Evolutionary conservation across 2,329 filamentous ascomycete genomes (phyloP).

Genomic region (Phoma sp.): DNA sequence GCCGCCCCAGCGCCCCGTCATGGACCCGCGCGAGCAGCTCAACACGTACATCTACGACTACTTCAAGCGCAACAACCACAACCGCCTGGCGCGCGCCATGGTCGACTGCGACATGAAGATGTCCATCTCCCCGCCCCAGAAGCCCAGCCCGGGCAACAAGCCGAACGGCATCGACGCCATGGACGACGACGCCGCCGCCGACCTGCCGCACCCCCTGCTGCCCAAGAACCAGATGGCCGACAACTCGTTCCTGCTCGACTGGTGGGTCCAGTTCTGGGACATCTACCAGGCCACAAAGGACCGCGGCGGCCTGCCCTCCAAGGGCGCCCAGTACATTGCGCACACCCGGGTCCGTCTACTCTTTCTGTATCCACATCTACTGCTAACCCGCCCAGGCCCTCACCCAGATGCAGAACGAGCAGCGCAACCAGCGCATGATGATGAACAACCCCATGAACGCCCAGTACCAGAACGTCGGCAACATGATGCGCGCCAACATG

Average conservation of each 20-base stretch:
- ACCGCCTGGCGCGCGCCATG: constrained; percentile 76
- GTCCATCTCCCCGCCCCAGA: constrained; percentile 65
- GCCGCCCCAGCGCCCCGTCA: constrained; percentile 28
- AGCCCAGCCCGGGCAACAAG: constrained; percentile 69
- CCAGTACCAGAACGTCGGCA: constrained; percentile 51
- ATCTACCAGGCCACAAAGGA: constrained; percentile 84
- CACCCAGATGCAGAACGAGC: constrained; percentile 73
- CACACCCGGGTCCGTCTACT: constrained; percentile 73
- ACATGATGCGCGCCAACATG: constrained; percentile 70
- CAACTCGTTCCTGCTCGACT: constrained; percentile 91
- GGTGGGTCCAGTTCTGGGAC: constrained; percentile 98
- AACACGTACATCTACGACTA: constrained; percentile 94
- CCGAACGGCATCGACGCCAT: constrained; percentile 72
- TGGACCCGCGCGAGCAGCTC: constrained; percentile 61
- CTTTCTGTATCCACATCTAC: too few species aligned
- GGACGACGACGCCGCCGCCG: constrained; percentile 84
- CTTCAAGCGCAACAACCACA: constrained; percentile 84
- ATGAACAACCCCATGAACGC: constrained; percentile 63
- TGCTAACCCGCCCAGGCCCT: constrained; percentile 60
- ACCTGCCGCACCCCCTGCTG: constrained; percentile 77
- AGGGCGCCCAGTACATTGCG: constrained; percentile 72
- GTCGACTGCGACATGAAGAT: constrained; percentile 58
- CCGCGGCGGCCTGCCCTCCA: constrained; percentile 27
- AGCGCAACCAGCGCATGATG: constrained; percentile 71
- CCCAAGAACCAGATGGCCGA: constrained; percentile 66